Percentiles rank a stretch among this genome's conserved stretches.
Conservation (phyloP, 805 yeast genomes). For the Candida easanensis region DNA sequence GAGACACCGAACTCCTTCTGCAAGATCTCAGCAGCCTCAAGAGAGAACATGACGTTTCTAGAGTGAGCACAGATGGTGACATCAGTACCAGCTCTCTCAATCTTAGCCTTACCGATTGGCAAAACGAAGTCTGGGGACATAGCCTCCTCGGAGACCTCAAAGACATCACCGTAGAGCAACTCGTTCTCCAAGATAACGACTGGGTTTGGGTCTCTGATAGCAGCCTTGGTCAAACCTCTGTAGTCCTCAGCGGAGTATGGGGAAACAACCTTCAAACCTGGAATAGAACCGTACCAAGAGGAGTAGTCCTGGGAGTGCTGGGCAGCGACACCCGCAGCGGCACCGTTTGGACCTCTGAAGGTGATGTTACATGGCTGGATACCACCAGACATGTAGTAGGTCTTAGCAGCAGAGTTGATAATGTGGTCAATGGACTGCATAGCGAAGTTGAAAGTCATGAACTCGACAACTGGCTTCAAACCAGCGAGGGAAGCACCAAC, state of each 20-base stretch:
- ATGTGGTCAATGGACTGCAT: constrained; percentile 99
- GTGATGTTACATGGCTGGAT: constrained; percentile 95
- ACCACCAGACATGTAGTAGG: constrained; percentile 99
- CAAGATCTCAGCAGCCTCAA: constrained; percentile 87
- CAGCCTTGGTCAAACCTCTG: constrained; percentile 92
- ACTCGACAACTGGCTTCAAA: constrained; percentile 95
- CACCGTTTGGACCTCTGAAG: constrained; percentile 99
- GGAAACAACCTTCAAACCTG: constrained; percentile 94
- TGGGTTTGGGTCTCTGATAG: constrained; percentile 98
- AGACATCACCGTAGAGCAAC: constrained; percentile 87
- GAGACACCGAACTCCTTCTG: constrained; percentile 81
- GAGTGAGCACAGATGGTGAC: constrained; percentile 87
- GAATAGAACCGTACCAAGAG: constrained; percentile 97
- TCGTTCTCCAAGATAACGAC: constrained; percentile 96
- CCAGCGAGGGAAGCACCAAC: constrained; percentile 80
- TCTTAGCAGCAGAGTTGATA: constrained; percentile 97
- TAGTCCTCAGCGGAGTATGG: constrained; percentile 96
- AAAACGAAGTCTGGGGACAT: constrained; percentile 82
- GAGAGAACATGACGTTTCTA: constrained; percentile 81
- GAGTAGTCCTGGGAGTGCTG: constrained; percentile 98
- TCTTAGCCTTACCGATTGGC: constrained; percentile 94
- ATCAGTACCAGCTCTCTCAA: constrained; percentile 92
- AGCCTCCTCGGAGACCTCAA: constrained; percentile 87
- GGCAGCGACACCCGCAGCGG: constrained; percentile 99
- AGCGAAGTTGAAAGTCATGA: constrained; percentile 99